Evolutionary conservation across 148 eudicot species (phyloP).

Genomic region (Vaccinium myrtillus): DNA sequence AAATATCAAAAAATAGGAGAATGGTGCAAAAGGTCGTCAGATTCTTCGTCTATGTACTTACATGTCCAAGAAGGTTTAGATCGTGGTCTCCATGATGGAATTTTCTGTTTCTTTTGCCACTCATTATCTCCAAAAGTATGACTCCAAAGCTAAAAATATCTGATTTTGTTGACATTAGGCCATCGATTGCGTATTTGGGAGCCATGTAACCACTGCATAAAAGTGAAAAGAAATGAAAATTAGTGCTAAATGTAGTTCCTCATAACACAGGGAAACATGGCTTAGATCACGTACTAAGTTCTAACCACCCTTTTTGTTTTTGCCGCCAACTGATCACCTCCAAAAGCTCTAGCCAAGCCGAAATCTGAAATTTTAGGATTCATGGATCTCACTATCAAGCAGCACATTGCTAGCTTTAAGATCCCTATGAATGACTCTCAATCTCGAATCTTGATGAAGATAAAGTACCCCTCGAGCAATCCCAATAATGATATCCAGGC

Average conservation of each 20-base stretch:
- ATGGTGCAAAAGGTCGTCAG: background rate
- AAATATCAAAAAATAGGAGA: background rate
- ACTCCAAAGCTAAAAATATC: slow-evolving; percentile 8
- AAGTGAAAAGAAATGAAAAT: background rate
- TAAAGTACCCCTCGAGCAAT: slow-evolving; percentile 22
- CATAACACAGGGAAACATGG: background rate
- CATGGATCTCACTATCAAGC: slow-evolving; percentile 12
- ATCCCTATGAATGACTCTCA: slow-evolving; percentile 25
- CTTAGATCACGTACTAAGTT: background rate
- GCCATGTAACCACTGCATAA: slow-evolving; percentile 35
- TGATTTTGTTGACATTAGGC: slow-evolving; percentile 28
- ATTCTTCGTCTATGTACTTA: slow-evolving; percentile 18
- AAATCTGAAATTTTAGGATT: slow-evolving; percentile 19
- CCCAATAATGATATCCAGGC: slow-evolving; percentile 14
- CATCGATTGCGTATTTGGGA: slow-evolving; percentile 20
- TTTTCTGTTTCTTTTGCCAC: background rate
- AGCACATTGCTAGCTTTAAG: slow-evolving; percentile 18
- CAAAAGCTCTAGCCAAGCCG: background rate
- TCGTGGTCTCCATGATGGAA: background rate
- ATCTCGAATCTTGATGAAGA: slow-evolving; percentile 26
- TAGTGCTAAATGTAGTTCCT: background rate
- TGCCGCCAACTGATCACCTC: background rate
- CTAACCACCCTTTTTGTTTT: slow-evolving; percentile 2
- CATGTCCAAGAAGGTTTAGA: slow-evolving; percentile 8
- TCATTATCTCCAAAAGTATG: slow-evolving; percentile 9